Evolutionary conservation across 768 basidiomycete genomes (phyloP).

Genomic region (Coprinellus micaceus): DNA sequence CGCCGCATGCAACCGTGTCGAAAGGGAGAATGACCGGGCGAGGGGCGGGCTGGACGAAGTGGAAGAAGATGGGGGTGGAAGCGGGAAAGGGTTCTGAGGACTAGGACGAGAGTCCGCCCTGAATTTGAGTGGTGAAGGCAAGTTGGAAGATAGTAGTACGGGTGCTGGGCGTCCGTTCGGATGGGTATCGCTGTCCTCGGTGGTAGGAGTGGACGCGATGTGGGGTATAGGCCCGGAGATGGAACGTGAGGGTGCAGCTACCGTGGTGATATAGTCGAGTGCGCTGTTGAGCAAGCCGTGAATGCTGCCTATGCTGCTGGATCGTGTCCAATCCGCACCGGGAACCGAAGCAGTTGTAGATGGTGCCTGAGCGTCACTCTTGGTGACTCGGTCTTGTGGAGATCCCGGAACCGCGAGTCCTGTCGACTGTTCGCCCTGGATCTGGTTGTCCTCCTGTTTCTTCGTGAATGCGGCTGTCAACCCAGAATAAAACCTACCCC

Average conservation of each 20-base stretch:
- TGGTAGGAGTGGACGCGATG: not conserved
- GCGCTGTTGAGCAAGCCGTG: conserved; percentile 1
- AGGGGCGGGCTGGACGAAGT: not conserved
- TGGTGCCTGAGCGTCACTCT: not conserved
- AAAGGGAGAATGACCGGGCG: not conserved
- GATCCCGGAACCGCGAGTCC: not conserved
- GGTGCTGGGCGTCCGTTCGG: not conserved
- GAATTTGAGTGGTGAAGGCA: not conserved
- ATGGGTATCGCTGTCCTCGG: not conserved
- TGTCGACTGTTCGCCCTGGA: not conserved
- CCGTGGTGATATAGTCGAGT: not conserved
- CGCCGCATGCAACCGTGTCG: conserved; percentile 1
- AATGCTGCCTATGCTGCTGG: not conserved
- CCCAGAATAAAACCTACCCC: not conserved
- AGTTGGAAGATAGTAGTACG: not conserved
- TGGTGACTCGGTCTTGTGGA: too few species aligned
- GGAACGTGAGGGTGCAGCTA: not conserved
- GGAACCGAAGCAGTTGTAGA: not conserved
- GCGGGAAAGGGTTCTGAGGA: not conserved
- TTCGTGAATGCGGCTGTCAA: not conserved
- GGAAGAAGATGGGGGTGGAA: not conserved
- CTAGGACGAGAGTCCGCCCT: not conserved
- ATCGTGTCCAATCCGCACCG: not conserved
- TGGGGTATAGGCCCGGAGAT: not conserved
- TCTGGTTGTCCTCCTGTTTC: not conserved